Percentiles rank a stretch among this genome's conserved stretches.
Conservation (phyloP, 768 basidiomycete genomes). For the Suillus variegatus region DNA sequence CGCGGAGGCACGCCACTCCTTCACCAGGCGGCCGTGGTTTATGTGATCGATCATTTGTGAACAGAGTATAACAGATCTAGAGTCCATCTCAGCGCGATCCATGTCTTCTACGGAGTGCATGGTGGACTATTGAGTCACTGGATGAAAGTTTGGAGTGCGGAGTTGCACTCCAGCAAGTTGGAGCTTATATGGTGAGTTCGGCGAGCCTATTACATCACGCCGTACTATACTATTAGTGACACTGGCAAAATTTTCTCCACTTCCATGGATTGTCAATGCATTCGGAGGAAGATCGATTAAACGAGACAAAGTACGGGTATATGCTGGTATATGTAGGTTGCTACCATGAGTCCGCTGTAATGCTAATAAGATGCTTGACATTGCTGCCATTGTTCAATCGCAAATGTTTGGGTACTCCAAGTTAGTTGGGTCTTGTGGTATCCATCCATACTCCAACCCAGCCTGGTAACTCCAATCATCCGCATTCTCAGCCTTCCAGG, state of each 20-base stretch:
- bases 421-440: constrained; percentile 68
- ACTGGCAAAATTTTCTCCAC: background rate
- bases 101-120: background rate
- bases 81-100: background rate
- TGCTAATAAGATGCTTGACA: background rate
- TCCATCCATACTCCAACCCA: constrained; percentile 77
- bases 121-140: background rate
- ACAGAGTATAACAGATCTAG: background rate
- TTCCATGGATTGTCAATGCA: background rate
- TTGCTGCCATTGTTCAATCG: constrained; percentile 25
- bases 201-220: too few relatives aligned
- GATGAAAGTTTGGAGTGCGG: background rate
- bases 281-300: background rate
- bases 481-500: constrained; percentile 76
- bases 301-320: background rate
- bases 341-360: background rate
- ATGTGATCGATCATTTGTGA: background rate
- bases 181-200: too few relatives aligned
- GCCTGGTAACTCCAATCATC: constrained; percentile 80
- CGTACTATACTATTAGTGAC: too few relatives aligned
- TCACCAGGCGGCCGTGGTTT: background rate
- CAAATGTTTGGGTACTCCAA: constrained; percentile 67
- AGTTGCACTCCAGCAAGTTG: background rate
- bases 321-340: background rate
- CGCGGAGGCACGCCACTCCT: background rate